Base-by-base conservation (phyloP, 192 early-diverging fungal genomes). In the Anaeromyces robustus region DNA sequence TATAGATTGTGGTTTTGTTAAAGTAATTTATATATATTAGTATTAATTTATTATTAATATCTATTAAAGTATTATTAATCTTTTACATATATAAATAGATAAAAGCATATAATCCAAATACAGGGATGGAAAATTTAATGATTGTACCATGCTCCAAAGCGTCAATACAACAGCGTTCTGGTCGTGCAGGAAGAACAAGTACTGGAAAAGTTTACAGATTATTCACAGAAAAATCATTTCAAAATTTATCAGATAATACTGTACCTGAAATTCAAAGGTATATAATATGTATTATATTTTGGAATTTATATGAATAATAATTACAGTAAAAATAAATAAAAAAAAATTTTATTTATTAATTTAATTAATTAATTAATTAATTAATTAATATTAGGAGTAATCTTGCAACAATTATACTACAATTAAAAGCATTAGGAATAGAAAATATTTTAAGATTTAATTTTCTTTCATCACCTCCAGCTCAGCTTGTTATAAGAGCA, bases 401-500 rank as follows among this genome's bases (percentile, higher is more conserved):
- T 83, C 78, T 95, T 13, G 88, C 90, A 7, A 85, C 89, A 2
- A 86, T 93, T 68, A 87, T 94, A 17, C 80, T 95, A 1, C 93
- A 94, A 43, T 83, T 96, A 14, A 96, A 95, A 79, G 92, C 94
- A 2, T 83, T 96, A 4, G 94, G 94, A 16, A 92, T 96, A 68
- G 90, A 94, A 43, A 94, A 94, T 80, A 91, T 96, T 4, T 85
- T 94, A 4, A 84, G 90, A 52, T 96, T 95, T 82, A 91, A 94
- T 30, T 96, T 93, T 83, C 82, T 96, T 77, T 92, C 93, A 13
- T 85, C 92, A 22, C 94, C 94, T 26, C 92, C 94, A 18, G 87
- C 91, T 11, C 89, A 91, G 52, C 84, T 92, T 59, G 88, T 96
- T 88, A 87, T 87, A 37, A 88, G 90, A 43, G 90, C 92, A 2